phyloP scores from a whole-genome alignment of 2,329 filamentous ascomycete genomes.

The Emmonsia crescens region DNA sequence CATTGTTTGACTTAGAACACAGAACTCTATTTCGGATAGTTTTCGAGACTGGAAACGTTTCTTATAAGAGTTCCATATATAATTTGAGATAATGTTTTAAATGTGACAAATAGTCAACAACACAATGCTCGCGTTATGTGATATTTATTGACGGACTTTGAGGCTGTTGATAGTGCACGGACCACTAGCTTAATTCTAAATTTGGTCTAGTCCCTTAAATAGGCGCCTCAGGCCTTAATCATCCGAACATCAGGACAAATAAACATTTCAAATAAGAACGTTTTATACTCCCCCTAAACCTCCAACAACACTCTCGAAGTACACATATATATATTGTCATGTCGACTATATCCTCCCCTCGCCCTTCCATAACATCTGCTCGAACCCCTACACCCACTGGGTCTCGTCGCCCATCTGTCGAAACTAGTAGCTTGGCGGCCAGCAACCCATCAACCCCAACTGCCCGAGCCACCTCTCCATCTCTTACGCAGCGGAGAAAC shows the following conservation, averaged over 20 bases:
- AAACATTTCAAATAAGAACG: background rate
- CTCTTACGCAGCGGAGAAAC: slow-evolving; percentile 48
- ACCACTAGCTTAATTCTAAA: slow-evolving; percentile 5
- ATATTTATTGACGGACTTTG: no score
- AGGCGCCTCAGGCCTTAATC: background rate
- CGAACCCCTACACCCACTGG: slow-evolving; percentile 56
- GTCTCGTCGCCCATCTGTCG: slow-evolving; percentile 64
- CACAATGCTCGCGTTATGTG: background rate
- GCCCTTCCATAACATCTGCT: slow-evolving; percentile 47
- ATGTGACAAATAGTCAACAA: background rate
- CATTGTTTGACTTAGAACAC: slow-evolving; percentile 5
- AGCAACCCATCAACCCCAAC: slow-evolving; percentile 24
- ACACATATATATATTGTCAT: slow-evolving; percentile 26
- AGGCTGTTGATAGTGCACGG: background rate
- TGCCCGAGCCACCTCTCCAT: slow-evolving; percentile 33
- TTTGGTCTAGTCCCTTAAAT: background rate
- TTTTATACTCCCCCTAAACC: background rate
- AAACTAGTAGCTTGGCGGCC: slow-evolving; percentile 43
- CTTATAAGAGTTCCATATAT: background rate
- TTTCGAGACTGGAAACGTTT: background rate
- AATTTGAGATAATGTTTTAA: background rate
- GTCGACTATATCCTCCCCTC: slow-evolving; percentile 51
- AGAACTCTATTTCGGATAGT: background rate
- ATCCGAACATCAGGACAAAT: background rate
- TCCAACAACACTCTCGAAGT: background rate